Percentiles rank a stretch among this genome's conserved stretches.
These are phyloP conservation scores for Graphiopsis chlorocephala DNA, from an alignment of 2,329 filamentous ascomycete species.

Conservation along the genomic window DNA sequence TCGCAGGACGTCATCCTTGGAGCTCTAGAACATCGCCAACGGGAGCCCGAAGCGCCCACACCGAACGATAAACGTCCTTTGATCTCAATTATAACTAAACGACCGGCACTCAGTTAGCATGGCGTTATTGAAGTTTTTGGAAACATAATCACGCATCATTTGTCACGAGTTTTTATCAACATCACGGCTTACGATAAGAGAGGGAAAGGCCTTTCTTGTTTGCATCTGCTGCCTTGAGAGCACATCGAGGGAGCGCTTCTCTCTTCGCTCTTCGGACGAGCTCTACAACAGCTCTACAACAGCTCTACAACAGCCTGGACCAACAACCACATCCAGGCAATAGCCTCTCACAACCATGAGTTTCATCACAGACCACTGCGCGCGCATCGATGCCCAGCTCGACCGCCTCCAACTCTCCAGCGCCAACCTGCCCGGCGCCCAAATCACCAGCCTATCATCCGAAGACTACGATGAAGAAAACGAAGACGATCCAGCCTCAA, in stretches of 20 bases:
- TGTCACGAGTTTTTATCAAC: neutral
- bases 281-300: too few species aligned
- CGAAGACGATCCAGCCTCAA: neutral
- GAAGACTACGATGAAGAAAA: neutral
- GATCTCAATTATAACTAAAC: neutral
- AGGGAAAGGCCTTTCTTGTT: neutral
- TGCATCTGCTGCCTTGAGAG: neutral
- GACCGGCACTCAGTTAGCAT: neutral
- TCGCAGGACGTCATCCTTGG: neutral
- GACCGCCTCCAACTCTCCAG: slow-evolving; percentile 54
- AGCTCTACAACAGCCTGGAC: neutral
- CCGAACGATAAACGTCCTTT: neutral
- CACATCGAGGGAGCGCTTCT: neutral
- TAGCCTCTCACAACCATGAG: slow-evolving; percentile 29
- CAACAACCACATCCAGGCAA: neutral
- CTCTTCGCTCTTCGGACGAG: neutral
- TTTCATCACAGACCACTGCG: slow-evolving; percentile 48
- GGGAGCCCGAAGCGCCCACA: neutral
- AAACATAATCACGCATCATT: neutral
- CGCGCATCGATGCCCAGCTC: slow-evolving; percentile 56
- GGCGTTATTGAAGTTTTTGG: neutral
- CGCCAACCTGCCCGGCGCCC: neutral
- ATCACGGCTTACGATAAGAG: neutral
- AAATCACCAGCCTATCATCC: slow-evolving; percentile 3
- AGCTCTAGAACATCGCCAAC: neutral